Base-by-base conservation (phyloP, 225 moss, liverwort and hornwort species). In the Thuidium tamariscinum region DNA sequence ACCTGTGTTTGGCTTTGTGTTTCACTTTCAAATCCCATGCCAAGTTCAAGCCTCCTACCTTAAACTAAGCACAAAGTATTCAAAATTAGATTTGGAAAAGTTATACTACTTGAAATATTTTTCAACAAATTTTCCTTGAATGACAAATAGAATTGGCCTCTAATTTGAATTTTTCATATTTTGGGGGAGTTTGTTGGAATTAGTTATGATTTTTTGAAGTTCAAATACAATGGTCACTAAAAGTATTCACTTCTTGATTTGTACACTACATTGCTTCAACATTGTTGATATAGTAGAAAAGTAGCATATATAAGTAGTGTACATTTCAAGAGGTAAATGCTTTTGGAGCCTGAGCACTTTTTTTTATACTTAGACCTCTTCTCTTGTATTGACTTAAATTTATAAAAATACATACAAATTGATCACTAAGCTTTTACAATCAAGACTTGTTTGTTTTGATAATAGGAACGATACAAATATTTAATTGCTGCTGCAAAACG, bases 401-500 rank as follows among this genome's bases (percentile, higher is more conserved):
- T 36, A 15, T 36, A 76, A 32, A 8, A 25, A 36, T 37, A 54
- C 16, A 4, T 10, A 15, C 5, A 49, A 15, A 9, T 52, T 52
- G 15, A 10, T 75, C 26, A 42, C 9, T 26, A 4, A 26, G 7
- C 10, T 23, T 17, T 21, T 26, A 39, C 4, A 39, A 11, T 0
- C 0, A 2, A 70, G 4, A 63, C 29, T 15, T 29, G 4, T 19
- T 46, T 72, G 10, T 48, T 41, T 18, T 18, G 39, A 75, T 51
- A n/a, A 14, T 32, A 98, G 94, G 95, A 96, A 51, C 93, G 87
- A 7, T 95, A 94, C 27, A 93, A 74, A 4, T 95, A 95, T 77
- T 88, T 98, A 16, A 95, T 96, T 65, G 95, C 89, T 26, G 96
- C 95, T 34, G 93, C 96, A 0, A 98, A 96, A 82, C 89, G 94